Evolutionary conservation across 2,329 filamentous ascomycete species (phyloP), one percentile per base, ranked within the genome.

Genomic region (Shiraia bambusicola): DNA sequence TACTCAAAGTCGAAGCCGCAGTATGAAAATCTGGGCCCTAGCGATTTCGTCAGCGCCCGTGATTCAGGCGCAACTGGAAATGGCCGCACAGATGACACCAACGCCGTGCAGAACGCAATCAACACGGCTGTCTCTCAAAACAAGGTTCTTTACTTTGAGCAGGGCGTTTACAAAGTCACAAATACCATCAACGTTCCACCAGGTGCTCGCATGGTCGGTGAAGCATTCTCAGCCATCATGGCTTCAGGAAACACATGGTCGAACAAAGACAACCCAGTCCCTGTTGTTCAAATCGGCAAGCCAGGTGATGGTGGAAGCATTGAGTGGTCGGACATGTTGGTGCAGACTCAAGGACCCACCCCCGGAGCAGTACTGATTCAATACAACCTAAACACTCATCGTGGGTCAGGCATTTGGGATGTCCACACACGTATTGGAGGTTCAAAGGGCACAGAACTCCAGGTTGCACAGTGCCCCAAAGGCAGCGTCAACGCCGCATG

Each of bases 341-440:
- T 92, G 7, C 81, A 82, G 33, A 89, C 85, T 0, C 77, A 81
- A 46, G 87, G 87, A 5, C 69, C 82, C n/a, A 76, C 82, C 2
- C 76, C 83, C 1, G 87, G 87, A 10, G 87, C 87, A 4, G 74
- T 83, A 8, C 70, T 90, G 8, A 82, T 91, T 45, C 77, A 91
- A 61, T 90, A 84, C 76, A 91, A 92, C 63, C 71, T 91, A 24
- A 76, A 56, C 27, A 55, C 58, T 2, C 34, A 49, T 2, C 53
- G 50, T 11, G 65, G 65, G 1, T 82, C 82, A 10, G 89, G 81
- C 35, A 79, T 94, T 69, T 95, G 88, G 86, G 90, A 95, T 61
- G 85, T 91, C 3, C 90, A 95, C 72, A 84, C 89, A 68, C 87
- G 90, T 50, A 79, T 95, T 56, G 89, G 88, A 52, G 90, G 90